A percentile compares a stretch with the other conserved stretches of the same genome.
These are phyloP conservation scores for Euphorbia pulcherrima DNA, from an alignment of 345 rosid species.

Conservation along the genomic window DNA sequence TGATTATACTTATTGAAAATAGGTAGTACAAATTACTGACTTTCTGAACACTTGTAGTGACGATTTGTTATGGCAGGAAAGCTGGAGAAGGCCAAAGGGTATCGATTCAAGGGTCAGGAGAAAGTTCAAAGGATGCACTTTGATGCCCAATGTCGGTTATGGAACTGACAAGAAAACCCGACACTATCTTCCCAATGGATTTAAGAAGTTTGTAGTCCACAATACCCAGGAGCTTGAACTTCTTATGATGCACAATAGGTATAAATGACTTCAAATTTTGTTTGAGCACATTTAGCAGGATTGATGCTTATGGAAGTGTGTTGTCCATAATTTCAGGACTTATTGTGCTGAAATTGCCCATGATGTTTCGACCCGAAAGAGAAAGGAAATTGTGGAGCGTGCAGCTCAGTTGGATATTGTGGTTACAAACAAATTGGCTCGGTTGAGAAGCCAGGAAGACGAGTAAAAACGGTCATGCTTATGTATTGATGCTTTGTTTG, in stretches of 20 bases:
- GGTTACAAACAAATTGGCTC: constrained; percentile 65
- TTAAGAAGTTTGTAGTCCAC: constrained; percentile 63
- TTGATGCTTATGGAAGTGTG: neutral
- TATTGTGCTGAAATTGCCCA: constrained; percentile 75
- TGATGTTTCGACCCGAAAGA: constrained; percentile 55
- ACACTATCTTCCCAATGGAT: constrained; percentile 66
- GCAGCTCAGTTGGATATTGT: constrained; percentile 67
- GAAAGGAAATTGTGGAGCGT: constrained; percentile 58
- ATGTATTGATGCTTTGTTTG: constrained; percentile 5
- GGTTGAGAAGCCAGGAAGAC: constrained; percentile 68
- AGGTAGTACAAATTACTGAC: too few relatives aligned
- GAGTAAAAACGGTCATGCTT: constrained; percentile 35
- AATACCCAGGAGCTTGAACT: constrained; percentile 51
- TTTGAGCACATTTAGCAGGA: neutral
- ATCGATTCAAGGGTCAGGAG: constrained; percentile 75
- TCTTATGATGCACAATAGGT: constrained; percentile 76
- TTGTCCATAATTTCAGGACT: constrained; percentile 30
- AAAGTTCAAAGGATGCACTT: constrained; percentile 60
- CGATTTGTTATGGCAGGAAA: constrained; percentile 25
- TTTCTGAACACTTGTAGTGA: neutral
- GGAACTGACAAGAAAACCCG: constrained; percentile 64
- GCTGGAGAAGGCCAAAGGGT: constrained; percentile 68
- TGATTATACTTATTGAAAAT: too few relatives aligned
- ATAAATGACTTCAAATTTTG: neutral
- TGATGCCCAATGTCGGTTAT: constrained; percentile 72